Evolutionary conservation across 306 rosid genomes (phyloP), one percentile per base, ranked within the genome.

Genomic region (Dryas alaskensis): DNA sequence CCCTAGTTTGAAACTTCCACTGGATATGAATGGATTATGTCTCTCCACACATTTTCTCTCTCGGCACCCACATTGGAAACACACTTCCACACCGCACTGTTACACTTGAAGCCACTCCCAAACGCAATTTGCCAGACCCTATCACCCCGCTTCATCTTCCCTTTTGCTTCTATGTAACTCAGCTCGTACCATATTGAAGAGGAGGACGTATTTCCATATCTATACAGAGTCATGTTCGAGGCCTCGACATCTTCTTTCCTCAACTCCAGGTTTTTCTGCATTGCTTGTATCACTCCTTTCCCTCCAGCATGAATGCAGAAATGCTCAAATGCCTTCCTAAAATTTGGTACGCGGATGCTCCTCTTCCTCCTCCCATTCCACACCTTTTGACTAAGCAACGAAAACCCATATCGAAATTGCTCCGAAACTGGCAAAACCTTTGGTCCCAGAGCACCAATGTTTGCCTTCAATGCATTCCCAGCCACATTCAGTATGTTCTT

Each of bases 251-350:
- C 87, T 81, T 76, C 65, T 54, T 75, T 73, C 44, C 76, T 78
- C 7, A 84, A 59, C 74, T 27, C 46, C 42, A 87, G 31, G 69
- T 73, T 86, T 71, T 19, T 81, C 25, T 78, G 87, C 10, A 90
- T 80, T 14, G 76, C 83, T 50, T 87, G 67, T 45, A 85, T 79
- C 45, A 87, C 86, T 10, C 89, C 87, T 49, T 69, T 84, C 0
- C 95, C 95, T 8, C 95, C 87, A 14, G 92, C 83, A 73, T 89
- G 90, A 72, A 85, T 85, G 67, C 92, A 85, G 70, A 89, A 87
- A 75, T 87, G 88, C 65, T 87, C 87, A 65, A 87, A 87, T 62
- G 86, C 87, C 8, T 31, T 78, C 44, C 83, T 85, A 31, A 87
- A 89, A 27, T 87, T 81, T 0, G 91, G 94, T 14, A 81, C 82